Conservation (phyloP, 2,329 filamentous ascomycete genomes). For the Neofusicoccum umdonicola region DNA sequence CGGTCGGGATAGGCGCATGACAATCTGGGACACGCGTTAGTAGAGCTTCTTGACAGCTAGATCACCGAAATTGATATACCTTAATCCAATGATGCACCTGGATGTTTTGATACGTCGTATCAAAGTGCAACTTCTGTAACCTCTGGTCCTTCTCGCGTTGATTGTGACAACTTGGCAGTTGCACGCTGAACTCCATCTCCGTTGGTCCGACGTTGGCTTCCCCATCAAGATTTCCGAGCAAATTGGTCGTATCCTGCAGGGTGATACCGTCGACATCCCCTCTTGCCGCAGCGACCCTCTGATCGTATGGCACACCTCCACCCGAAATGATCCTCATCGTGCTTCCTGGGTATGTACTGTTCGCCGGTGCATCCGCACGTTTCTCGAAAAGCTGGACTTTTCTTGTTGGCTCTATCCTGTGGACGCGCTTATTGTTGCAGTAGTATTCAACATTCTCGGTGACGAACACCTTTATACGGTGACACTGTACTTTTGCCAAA, state of each 20-base stretch:
- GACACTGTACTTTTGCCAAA: conserved; percentile 87
- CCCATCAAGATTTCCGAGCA: conserved; percentile 76
- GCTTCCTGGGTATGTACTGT: conserved; percentile 70
- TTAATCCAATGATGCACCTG: conserved; percentile 97
- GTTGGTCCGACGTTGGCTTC: conserved; percentile 81
- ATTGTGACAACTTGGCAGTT: conserved; percentile 82
- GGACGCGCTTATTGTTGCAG: conserved; percentile 80
- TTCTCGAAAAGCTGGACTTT: conserved; percentile 90
- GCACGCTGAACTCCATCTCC: conserved; percentile 91
- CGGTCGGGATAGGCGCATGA: conserved; percentile 84
- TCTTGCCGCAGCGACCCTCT: conserved; percentile 54
- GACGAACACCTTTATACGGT: conserved; percentile 86
- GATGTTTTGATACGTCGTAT: conserved; percentile 91
- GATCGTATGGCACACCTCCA: conserved; percentile 70
- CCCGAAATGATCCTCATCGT: conserved; percentile 75
- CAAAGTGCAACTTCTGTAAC: conserved; percentile 70
- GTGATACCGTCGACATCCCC: conserved; percentile 51
- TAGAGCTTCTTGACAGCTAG: neutral
- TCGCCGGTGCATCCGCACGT: conserved; percentile 72
- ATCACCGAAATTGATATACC: conserved; percentile 46
- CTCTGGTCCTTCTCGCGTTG: conserved; percentile 75
- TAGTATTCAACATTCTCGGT: conserved; percentile 91
- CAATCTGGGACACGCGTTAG: conserved; percentile 60
- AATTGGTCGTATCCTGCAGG: conserved; percentile 60
- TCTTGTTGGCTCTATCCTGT: conserved; percentile 76